Evolutionary conservation across 2,329 filamentous ascomycete species (phyloP), one percentile per base, ranked within the genome.

Genomic region (Penicillium hordei): DNA sequence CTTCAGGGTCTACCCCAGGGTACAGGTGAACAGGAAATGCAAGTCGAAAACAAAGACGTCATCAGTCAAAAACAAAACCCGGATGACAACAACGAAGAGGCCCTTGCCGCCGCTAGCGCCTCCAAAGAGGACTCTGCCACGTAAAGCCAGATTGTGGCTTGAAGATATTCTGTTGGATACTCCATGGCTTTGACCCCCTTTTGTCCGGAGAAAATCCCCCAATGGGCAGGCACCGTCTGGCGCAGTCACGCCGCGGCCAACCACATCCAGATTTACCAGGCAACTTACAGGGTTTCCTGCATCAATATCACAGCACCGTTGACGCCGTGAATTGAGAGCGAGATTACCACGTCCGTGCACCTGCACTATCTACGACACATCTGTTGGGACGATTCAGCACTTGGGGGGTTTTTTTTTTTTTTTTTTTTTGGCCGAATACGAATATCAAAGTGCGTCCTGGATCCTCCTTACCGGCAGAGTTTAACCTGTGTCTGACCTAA

Each of bases 221-320:
- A 65, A 63, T 43, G 52, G 60, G 57, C 59, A 56, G 60, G 57
- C 59, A 56, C 61, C 39, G 23, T 52, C 49, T 57, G n/a, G 51
- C 59, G 50, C 34, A 43, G 49, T 51, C 44, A 42, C 36, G 25
- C 34, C 48, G 23, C 17, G 44, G 48, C 51, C 52, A 55, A 46
- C 62, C 55, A 65, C 58, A 59, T 48, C 46, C 58, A 61, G 51
- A 51, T 40, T 27, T 33, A 33, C 43, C 36, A 49, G 50, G 44
- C 59, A 60, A 45, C 48, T 50, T 60, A 57, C 57, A 58, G 58
- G 45, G 39, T 52, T 48, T 46, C 49, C 56, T 59, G 52, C 44
- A 55, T 62, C 43, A n/a, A 55, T 42, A 59, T 60, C 57, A 58
- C 48, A 25, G 38, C 33, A 43, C 39, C 10, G n/a, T 61, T 52